Evolutionary conservation across 1,284 basidiomycete species (phyloP).

Genomic region (Cutaneotrichosporon cyanovorans): DNA sequence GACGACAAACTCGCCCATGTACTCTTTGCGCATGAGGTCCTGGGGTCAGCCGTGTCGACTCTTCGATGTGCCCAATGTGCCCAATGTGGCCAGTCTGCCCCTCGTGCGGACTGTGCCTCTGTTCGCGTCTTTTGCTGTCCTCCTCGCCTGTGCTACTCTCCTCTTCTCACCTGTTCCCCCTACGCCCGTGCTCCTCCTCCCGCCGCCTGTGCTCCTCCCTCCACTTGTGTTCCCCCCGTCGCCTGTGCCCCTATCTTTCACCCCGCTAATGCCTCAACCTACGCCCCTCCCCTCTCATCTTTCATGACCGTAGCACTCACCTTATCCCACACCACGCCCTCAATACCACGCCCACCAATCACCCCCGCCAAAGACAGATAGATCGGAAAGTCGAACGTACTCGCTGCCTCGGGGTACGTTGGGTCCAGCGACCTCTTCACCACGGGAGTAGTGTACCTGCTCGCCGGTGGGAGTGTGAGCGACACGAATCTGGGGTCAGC

Average conservation of each 20-base stretch:
- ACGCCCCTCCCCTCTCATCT: no score
- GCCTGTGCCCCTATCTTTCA: no score
- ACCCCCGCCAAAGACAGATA: constrained; percentile 65
- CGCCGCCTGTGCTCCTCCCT: no score
- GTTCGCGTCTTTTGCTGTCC: no score
- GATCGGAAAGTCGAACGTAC: constrained; percentile 80
- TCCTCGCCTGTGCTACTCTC: no score
- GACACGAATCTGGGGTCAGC: constrained; percentile 54
- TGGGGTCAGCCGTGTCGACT: constrained; percentile 24
- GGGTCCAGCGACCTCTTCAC: constrained; percentile 72
- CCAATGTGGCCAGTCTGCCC: no score
- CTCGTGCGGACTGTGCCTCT: no score
- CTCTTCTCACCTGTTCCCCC: no score
- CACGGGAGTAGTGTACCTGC: constrained; percentile 69
- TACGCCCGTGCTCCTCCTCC: no score
- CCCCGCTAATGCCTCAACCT: no score
- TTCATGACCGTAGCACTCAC: constrained; percentile 46
- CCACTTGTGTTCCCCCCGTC: no score
- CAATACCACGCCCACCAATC: constrained; percentile 59
- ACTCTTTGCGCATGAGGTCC: constrained; percentile 71
- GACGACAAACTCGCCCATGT: constrained; percentile 78
- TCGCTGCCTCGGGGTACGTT: constrained; percentile 59
- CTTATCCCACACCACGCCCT: constrained; percentile 89
- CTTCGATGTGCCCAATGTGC: no score
- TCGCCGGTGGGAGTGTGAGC: constrained; percentile 56